phyloP scores from a whole-genome alignment of 371 early-diverging fungal species.

The Batkoa obscura region DNA sequence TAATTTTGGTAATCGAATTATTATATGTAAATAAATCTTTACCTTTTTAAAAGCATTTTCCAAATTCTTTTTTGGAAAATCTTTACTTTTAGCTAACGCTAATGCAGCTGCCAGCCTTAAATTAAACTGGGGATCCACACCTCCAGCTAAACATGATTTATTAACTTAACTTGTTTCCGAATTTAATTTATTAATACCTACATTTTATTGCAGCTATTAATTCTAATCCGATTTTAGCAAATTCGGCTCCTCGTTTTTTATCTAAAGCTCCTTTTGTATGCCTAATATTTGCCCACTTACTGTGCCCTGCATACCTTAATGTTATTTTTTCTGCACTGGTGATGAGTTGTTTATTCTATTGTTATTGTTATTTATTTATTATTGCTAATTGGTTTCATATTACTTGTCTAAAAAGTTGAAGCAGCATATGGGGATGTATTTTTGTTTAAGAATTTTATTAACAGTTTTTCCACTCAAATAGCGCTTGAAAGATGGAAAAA shows the following conservation, averaged over 20 bases:
- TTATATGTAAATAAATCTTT: not conserved
- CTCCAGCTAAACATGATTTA: constrained; percentile 17
- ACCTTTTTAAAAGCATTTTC: constrained; percentile 48
- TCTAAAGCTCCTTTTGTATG: constrained; percentile 37
- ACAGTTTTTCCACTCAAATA: no score
- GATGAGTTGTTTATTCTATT: no score
- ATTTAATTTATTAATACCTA: constrained; percentile 1
- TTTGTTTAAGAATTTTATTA: no score
- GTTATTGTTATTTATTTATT: no score
- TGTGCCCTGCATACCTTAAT: constrained; percentile 23
- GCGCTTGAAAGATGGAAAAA: no score
- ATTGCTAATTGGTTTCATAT: no score
- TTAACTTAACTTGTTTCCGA: not conserved
- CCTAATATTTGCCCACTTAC: constrained; percentile 49
- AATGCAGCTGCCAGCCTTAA: constrained; percentile 31
- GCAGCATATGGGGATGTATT: no score
- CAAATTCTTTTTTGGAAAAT: constrained; percentile 51
- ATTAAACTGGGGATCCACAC: constrained; percentile 25
- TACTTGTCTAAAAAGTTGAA: no score
- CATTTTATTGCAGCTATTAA: constrained; percentile 36
- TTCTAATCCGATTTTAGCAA: constrained; percentile 32
- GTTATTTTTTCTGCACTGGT: no score
- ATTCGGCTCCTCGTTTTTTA: constrained; percentile 26
- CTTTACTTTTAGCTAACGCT: constrained; percentile 30
- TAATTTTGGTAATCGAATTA: not conserved